phyloP scores from a whole-genome alignment of 176 grass and related monocot species.

The Triticum monococcum region DNA sequence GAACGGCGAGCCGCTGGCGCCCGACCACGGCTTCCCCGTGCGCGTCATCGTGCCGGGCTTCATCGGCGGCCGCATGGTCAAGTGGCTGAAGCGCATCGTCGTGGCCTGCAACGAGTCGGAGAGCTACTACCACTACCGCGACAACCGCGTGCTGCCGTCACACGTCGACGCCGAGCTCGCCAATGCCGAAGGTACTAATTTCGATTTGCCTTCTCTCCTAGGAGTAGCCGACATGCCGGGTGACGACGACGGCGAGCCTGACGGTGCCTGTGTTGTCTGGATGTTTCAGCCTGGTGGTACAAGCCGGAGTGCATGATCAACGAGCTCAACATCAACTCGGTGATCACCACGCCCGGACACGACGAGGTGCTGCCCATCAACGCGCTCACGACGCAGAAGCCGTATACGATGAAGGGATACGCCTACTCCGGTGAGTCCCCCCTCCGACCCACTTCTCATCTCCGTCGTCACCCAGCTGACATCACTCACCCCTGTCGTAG shows the following conservation, averaged over 20 bases:
- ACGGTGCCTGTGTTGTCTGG: neutral
- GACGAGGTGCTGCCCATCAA: conserved; percentile 77
- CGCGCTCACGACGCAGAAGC: conserved; percentile 49
- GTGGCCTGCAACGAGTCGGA: conserved; percentile 61
- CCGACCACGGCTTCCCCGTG: conserved; percentile 85
- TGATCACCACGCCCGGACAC: conserved; percentile 76
- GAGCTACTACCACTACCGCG: conserved; percentile 88
- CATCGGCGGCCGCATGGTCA: conserved; percentile 89
- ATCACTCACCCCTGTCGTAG: neutral
- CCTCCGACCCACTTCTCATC: neutral
- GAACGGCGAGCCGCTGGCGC: conserved; percentile 71
- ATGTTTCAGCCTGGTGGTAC: conserved; percentile 88
- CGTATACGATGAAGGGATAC: conserved; percentile 73
- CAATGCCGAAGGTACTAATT: conserved; percentile 68
- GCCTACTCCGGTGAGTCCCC: conserved; percentile 70
- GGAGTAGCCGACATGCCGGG: neutral
- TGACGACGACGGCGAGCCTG: neutral
- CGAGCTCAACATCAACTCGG: conserved; percentile 93
- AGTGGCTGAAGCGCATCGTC: conserved; percentile 76
- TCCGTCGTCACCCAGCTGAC: neutral
- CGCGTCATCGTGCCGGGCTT: conserved; percentile 69
- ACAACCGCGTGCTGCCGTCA: conserved; percentile 81
- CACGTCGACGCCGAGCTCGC: conserved; percentile 87
- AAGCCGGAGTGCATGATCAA: conserved; percentile 94
- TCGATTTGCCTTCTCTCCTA: neutral